These are phyloP conservation scores for Acanthamoeba castellanii DNA, from an alignment of 208 protist genomes.

Conservation along the genomic window DNA sequence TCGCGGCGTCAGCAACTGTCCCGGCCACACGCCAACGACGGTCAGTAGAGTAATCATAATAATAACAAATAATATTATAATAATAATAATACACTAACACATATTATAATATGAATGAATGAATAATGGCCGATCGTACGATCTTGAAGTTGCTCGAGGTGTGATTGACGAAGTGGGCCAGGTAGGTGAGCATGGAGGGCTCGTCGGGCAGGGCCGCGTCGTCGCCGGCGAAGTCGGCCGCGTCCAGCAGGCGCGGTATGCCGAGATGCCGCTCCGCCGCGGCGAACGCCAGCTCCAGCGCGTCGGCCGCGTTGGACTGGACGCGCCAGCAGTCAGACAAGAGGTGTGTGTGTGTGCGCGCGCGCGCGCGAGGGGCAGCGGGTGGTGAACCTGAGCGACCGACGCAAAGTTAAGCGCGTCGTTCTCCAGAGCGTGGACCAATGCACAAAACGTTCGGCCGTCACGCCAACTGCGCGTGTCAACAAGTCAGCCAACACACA, in stretches of 20 bases:
- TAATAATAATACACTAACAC: too few relatives aligned
- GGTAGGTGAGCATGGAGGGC: neutral
- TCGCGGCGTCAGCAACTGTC: neutral
- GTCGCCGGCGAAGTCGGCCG: neutral
- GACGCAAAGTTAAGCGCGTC: neutral
- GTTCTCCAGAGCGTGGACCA: neutral
- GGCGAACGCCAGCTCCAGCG: neutral
- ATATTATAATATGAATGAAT: too few relatives aligned
- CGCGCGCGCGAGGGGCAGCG: too few relatives aligned
- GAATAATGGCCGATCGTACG: neutral
- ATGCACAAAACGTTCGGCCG: neutral
- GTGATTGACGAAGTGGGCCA: slow-evolving; percentile 1
- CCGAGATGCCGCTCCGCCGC: neutral
- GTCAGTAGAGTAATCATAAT: too few relatives aligned
- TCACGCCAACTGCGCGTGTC: neutral
- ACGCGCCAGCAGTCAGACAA: neutral
- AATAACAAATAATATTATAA: too few relatives aligned
- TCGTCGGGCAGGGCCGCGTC: neutral
- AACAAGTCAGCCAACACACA: neutral
- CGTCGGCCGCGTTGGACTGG: neutral
- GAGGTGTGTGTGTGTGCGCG: neutral
- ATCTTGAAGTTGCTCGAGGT: neutral
- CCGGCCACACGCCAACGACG: too few relatives aligned
- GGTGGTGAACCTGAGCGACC: neutral
- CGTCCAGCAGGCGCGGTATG: slow-evolving; percentile 1